Base-by-base conservation (phyloP, 257 asterid genomes). In the Anisodus tanguticus region DNA sequence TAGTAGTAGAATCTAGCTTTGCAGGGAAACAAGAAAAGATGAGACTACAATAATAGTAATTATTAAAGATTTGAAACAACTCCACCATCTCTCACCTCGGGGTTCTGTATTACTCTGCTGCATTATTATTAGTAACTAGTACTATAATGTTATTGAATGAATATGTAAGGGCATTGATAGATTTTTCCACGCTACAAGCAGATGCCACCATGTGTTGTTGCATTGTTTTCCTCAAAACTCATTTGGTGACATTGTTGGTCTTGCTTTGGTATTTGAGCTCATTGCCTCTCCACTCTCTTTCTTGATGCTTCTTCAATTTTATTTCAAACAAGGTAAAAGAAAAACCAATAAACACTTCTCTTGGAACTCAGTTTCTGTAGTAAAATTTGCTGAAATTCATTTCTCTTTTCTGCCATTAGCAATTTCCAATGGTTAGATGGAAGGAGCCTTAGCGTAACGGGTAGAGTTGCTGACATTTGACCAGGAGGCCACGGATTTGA, bases 151-250 rank as follows among this genome's bases (percentile, higher is more conserved):
- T 31, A 66, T 83, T 82, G 72, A 84, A 35, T 53, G 54, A 81
- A 72, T 77, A 60, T 84, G 39, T 41, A 71, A 55, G 31, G 5
- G 77, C 31, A 82, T 86, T 82, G 83, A 43, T n/a, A 47, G 63
- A 82, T 45, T 8, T 83, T 80, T 69, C 85, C 83, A 76, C 49
- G 74, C 69, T 80, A 64, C 71, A 54, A 86, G 85, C 86, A 87
- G 88, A 87, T 79, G 87, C 22, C 81, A 74, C 79, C 96, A 91
- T 90, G 96, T 94, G 98, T 88, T 83, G 19, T 49, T 92, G 97
- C 95, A 89, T 94, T 80, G 97, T 90, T 94, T 94, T 94, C 92
- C 92, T 82, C 93, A 88, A 90, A 80, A 45, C 83, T 57, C 87
- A 87, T 87, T 86, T 89, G 92, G 84, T 88, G 68, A 66, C 84